Evolutionary conservation across 2,329 filamentous ascomycete species (phyloP).

Genomic region (Fusarium oligoseptatum): DNA sequence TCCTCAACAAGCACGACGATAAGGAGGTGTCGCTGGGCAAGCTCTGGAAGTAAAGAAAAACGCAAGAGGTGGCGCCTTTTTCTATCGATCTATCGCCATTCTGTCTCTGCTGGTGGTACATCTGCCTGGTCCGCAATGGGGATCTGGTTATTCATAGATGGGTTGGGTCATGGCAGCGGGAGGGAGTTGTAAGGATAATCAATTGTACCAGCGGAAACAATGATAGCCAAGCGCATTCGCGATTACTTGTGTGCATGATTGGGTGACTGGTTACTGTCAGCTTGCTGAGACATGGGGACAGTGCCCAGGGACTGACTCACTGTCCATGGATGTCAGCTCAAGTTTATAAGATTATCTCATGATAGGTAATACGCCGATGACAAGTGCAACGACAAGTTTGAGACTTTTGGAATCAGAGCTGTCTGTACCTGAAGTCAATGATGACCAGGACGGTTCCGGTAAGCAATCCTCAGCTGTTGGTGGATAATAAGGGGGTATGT

Average conservation of each 20-base stretch:
- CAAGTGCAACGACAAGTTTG: background rate
- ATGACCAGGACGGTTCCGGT: background rate
- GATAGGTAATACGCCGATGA: background rate
- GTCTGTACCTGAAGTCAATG: background rate
- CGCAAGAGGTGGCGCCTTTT: conserved; percentile 26
- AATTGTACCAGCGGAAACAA: conserved; percentile 49
- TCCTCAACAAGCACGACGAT: conserved; percentile 99
- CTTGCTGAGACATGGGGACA: background rate
- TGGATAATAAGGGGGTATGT: background rate
- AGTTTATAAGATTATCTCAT: background rate
- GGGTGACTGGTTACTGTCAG: background rate
- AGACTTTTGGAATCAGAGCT: background rate
- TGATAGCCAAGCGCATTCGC: conserved; percentile 25
- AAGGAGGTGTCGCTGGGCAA: conserved; percentile 94
- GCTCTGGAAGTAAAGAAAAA: conserved; percentile 68
- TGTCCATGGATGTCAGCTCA: background rate
- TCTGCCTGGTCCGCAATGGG: conserved; percentile 35
- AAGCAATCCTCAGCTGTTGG: background rate
- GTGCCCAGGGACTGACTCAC: background rate
- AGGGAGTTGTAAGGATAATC: conserved; percentile 52
- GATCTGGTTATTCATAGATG: conserved; percentile 45
- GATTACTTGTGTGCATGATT: background rate
- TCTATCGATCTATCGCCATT: conserved; percentile 39
- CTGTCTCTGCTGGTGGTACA: conserved; percentile 42
- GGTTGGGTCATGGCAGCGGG: conserved; percentile 45